Conservation (phyloP, 2,329 filamentous ascomycete species). For the Hypoxylon sp. region DNA sequence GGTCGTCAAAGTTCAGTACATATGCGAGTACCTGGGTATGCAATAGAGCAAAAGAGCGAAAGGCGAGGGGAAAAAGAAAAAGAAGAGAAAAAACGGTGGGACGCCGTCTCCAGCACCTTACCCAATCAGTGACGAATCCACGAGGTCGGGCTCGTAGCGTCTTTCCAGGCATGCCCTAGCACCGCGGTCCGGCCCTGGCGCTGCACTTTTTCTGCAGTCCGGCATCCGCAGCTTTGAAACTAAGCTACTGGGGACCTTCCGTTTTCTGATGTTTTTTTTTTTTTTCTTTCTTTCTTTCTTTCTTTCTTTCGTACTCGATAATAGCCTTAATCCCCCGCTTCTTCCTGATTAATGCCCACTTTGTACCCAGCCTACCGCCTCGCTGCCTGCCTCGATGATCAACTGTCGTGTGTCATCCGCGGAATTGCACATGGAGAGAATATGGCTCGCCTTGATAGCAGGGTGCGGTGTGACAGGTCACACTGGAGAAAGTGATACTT, state of each 20-base stretch:
- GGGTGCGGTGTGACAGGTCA: conserved; percentile 13
- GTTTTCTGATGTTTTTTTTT: too few relatives aligned
- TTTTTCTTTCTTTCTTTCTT: not conserved
- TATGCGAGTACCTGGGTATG: not conserved
- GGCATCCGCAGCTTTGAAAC: too few relatives aligned
- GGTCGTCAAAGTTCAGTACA: not conserved
- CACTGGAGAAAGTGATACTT: not conserved
- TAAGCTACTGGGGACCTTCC: too few relatives aligned
- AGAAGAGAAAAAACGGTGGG: conserved; percentile 10
- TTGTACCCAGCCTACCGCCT: too few relatives aligned
- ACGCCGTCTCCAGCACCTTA: not conserved
- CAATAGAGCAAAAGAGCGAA: not conserved
- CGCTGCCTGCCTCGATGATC: not conserved
- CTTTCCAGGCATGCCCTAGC: not conserved
- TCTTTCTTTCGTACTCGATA: too few relatives aligned
- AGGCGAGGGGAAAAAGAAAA: not conserved
- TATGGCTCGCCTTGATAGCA: conserved; percentile 6
- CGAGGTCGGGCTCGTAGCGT: conserved; percentile 25
- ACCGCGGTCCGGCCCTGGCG: too few relatives aligned
- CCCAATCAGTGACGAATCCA: conserved; percentile 38
- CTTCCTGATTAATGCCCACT: too few relatives aligned
- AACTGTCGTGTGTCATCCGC: not conserved
- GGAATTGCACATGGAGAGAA: conserved; percentile 27
- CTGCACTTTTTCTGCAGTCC: too few relatives aligned
- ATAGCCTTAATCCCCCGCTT: too few relatives aligned